Conservation (phyloP, 345 rosid genomes). For the Brassica cretica region DNA sequence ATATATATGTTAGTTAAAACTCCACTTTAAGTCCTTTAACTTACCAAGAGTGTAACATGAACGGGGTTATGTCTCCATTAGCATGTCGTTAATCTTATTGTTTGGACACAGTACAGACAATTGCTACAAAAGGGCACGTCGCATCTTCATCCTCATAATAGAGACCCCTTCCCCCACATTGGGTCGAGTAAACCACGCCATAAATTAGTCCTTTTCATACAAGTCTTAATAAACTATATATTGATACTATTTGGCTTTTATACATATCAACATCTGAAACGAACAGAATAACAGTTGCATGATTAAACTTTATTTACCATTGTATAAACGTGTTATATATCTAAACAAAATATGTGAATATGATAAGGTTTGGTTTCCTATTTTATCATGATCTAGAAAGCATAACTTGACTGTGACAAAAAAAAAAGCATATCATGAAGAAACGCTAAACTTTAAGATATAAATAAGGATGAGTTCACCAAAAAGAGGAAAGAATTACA, state of each 20-base stretch:
- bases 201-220: conserved; percentile 19
- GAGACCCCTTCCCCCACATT: conserved; percentile 16
- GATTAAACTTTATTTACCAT: background rate
- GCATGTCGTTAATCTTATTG: background rate
- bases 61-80: background rate
- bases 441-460: background rate
- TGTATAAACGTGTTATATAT: background rate
- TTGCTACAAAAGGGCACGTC: conserved; percentile 8
- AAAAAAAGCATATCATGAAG: background rate
- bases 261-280: background rate
- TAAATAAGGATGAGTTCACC: background rate
- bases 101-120: background rate
- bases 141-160: conserved; percentile 10
- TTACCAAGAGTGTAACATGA: background rate
- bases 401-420: background rate
- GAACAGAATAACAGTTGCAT: background rate
- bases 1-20: conserved; percentile 10
- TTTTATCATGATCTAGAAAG: background rate
- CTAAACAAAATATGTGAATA: background rate
- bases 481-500: background rate
- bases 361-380: background rate
- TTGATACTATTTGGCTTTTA: background rate
- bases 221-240: background rate
- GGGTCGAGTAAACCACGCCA: background rate
- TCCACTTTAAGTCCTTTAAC: background rate